Evolutionary conservation across 2,329 filamentous ascomycete species (phyloP), one percentile per base, ranked within the genome.

Genomic region (Fusarium tricinctum): DNA sequence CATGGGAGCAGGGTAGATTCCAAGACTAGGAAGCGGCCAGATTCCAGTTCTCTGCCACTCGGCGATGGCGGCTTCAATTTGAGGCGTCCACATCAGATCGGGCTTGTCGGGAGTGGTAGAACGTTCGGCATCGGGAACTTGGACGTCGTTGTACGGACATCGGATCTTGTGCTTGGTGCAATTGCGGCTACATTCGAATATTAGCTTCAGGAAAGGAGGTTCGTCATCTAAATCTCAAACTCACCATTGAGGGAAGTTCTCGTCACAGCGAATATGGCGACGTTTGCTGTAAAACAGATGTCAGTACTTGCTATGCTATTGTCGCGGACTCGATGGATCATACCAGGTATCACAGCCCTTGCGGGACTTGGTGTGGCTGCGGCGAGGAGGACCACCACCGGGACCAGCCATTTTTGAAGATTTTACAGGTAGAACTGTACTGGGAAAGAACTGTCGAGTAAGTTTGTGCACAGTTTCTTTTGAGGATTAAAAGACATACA

Each of bases 151-250:
- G 84, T 98, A 99, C 74, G 97, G 96, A 81, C 96, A 99, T 76
- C 94, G 92, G 75, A 97, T 96, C 83, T 97, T 97, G 83, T 99
- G 96, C 83, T 98, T 99, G 66, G 95, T 97, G 82, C 96, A 99
- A 81, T 99, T 99, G 76, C 93, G 93, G 83, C 94, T 97, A 76
- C 43, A 56, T 35, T 55, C 66, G 17, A 38, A 78, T n/a, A 47
- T 71, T 55, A 69, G 58, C 55, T 33, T 40, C 19, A 42, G 32
- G 23, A 38, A 19, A 53, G 20, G 32, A 30, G 8, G 19, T 8
- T 5, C 38, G 7, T 38, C 15, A 14, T 23, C n/a, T 10, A 40
- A 12, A 32, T 44, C 8, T 8, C 23, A 47, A 49, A 80, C 86
- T 74, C 85, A 97, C 94, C 95, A 99, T 87, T 99, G 96, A 51